Evolutionary conservation across 1,284 basidiomycete species (phyloP).

Genomic region (Moniliophthora roreri): DNA sequence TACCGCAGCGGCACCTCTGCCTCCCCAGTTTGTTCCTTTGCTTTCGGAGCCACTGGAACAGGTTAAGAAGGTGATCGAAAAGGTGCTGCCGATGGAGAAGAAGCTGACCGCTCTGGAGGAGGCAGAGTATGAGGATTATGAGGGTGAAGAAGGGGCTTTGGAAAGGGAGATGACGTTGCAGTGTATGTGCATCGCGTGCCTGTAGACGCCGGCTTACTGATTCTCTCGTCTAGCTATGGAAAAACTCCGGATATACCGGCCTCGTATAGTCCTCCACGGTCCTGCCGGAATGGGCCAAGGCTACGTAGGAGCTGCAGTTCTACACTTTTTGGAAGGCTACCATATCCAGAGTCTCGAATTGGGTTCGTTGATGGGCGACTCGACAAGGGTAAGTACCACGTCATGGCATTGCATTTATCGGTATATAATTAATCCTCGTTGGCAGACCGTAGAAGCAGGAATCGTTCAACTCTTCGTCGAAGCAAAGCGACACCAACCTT

Average conservation of each 20-base stretch:
- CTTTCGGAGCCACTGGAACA: conserved; percentile 69
- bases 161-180: conserved; percentile 86
- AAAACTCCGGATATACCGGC: conserved; percentile 87
- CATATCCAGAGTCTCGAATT: conserved; percentile 94
- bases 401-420: neutral
- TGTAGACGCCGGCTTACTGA: conserved; percentile 14
- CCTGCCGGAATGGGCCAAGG: conserved; percentile 86
- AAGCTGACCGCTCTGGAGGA: conserved; percentile 86
- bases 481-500: conserved; percentile 96
- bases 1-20: conserved; percentile 83
- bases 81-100: conserved; percentile 73
- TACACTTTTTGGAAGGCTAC: conserved; percentile 95
- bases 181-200: conserved; percentile 48
- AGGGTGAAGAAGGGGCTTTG: conserved; percentile 67
- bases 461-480: conserved; percentile 97
- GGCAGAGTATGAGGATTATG: conserved; percentile 86
- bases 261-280: conserved; percentile 86
- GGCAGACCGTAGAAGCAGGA: conserved; percentile 87
- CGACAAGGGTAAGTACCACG: conserved; percentile 65
- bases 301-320: conserved; percentile 85
- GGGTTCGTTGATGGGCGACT: conserved; percentile 87
- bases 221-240: conserved; percentile 72
- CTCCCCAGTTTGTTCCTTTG: conserved; percentile 83
- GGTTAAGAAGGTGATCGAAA: conserved; percentile 70
- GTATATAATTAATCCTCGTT: conserved; percentile 1